These are phyloP conservation scores for Metarhizium sp. DNA, from an alignment of 2,329 filamentous ascomycete genomes.

Conservation along the genomic window DNA sequence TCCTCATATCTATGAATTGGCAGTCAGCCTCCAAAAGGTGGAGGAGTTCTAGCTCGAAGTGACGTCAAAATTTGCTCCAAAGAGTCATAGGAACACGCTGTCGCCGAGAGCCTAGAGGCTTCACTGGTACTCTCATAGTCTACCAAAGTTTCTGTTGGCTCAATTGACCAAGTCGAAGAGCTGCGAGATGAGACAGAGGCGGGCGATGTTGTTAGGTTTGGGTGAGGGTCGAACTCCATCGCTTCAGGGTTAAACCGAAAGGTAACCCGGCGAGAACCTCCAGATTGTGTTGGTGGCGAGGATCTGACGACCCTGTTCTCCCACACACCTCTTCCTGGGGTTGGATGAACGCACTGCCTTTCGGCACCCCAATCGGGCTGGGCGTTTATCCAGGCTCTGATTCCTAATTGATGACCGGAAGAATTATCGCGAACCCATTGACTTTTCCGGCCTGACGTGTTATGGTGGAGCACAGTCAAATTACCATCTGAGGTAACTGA, in stretches of 20 bases:
- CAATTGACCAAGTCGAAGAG: not conserved
- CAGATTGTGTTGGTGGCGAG: not conserved
- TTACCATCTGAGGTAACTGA: slow-evolving; percentile 3
- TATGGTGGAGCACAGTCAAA: slow-evolving; percentile 1
- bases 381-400: slow-evolving; percentile 6
- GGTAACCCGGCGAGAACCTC: not conserved
- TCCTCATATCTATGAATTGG: not conserved
- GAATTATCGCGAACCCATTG: not conserved
- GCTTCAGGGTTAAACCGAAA: slow-evolving; percentile 8
- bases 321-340: slow-evolving; percentile 1
- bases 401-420: not conserved
- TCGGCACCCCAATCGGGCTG: slow-evolving; percentile 1
- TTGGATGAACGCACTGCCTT: slow-evolving; percentile 2
- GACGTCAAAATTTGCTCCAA: not conserved
- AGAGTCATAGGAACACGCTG: not conserved
- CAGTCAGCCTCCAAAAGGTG: not conserved
- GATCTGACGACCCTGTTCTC: not conserved
- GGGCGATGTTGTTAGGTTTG: not conserved
- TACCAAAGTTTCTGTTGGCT: not conserved
- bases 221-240: slow-evolving; percentile 2
- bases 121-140: not conserved
- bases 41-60: not conserved
- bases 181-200: not conserved
- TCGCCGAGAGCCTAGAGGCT: not conserved
- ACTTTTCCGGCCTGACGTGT: not conserved